Evolutionary conservation across 1,284 basidiomycete species (phyloP).

Genomic region (Rhodotorula sp.): DNA sequence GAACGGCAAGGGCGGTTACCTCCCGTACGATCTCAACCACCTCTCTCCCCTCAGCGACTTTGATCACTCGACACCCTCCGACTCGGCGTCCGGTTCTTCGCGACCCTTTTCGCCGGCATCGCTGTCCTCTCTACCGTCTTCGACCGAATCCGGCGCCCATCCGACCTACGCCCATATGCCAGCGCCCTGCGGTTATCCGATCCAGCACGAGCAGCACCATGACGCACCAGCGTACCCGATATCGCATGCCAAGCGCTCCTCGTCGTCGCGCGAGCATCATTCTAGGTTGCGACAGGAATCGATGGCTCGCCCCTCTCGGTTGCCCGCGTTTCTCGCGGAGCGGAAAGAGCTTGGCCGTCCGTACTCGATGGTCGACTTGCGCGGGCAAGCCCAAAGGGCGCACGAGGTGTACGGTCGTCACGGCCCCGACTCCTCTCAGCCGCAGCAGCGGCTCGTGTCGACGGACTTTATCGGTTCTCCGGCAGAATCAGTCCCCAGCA

Average conservation of each 20-base stretch:
- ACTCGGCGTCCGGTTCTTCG: constrained; percentile 23
- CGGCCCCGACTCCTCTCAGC: neutral
- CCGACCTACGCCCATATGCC: constrained; percentile 8
- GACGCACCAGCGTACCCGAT: neutral
- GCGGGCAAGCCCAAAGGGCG: neutral
- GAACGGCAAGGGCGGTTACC: constrained; percentile 20
- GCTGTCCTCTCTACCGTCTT: constrained; percentile 31
- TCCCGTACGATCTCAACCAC: constrained; percentile 23
- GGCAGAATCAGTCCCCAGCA: constrained; percentile 28
- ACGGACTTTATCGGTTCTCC: neutral
- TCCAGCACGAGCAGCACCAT: neutral
- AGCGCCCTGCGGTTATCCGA: neutral
- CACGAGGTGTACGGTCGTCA: neutral
- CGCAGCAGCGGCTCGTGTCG: neutral
- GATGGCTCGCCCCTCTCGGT: constrained; percentile 17
- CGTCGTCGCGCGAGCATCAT: too few relatives aligned
- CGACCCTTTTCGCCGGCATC: constrained; percentile 31
- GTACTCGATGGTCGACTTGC: constrained; percentile 36
- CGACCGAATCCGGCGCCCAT: constrained; percentile 24
- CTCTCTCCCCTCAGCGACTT: constrained; percentile 33
- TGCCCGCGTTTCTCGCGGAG: constrained; percentile 33
- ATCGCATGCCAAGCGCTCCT: neutral
- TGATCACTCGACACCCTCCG: constrained; percentile 16
- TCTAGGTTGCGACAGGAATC: neutral
- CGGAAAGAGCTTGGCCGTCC: constrained; percentile 25